Base-by-base conservation (phyloP, 2,329 filamentous ascomycete genomes). In the Penicillium olsonii region DNA sequence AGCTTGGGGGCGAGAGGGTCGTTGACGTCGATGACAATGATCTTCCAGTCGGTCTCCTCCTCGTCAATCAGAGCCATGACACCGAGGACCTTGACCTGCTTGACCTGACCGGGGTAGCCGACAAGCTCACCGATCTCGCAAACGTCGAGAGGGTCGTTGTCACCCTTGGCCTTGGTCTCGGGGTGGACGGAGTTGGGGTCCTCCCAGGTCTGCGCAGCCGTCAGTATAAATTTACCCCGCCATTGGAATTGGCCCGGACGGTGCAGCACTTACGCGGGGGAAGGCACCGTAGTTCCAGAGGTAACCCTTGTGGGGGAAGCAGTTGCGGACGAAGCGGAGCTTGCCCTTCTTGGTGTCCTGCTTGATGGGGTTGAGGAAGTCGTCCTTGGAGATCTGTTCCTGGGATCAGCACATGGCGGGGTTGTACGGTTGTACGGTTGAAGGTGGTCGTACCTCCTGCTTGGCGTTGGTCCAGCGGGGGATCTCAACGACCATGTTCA, bases 281-380 rank as follows among this genome's bases (percentile, higher is more conserved):
- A 99, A 97, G 76, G 92, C 92, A 80, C 94, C 94, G 79, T 99
- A 99, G 85, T 99, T 99, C 94, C 94, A 99, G 67, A 99, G 90
- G 79, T 99, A 99, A 63, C 94, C 94, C 85, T 99, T 97, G 88
- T 99, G 94, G 67, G 94, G 94, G 85, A 99, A 99, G 87, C 94
- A 99, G 87, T 99, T 99, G 80, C 94, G 91, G 74, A 99, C 94
- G 75, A 87, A 99, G 71, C 94, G 90, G 68, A 97, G 91, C 85
- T 96, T 97, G 84, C 92, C 94, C 84, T 99, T 97, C 88, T 99
- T 97, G 76, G 85, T 84, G 75, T 99, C 94, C 82, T 99, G 94
- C 87, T 96, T 96, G 82, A 96, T 96, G 73, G 92, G 92, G 83
- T 96, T 97, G 74, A 97, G 87, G 70, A 88, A 83, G 78, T 99